Evolutionary conservation across 2,329 filamentous ascomycete species (phyloP).

Genomic region (Tolypocladium sp.): DNA sequence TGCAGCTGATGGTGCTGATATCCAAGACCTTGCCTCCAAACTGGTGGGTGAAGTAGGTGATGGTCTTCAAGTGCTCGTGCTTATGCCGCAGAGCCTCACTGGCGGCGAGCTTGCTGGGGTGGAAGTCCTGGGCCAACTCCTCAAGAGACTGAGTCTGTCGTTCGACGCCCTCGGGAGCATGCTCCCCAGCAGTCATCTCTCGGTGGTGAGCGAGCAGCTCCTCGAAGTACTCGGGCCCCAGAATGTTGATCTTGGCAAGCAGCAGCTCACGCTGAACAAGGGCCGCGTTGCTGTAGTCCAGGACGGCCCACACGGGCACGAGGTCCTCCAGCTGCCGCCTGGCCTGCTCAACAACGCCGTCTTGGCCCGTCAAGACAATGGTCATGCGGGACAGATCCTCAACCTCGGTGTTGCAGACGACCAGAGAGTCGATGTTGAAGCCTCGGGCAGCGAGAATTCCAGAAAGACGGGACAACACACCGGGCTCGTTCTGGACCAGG

Average conservation of each 20-base stretch:
- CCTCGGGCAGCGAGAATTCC: conserved; percentile 92
- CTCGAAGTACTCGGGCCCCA: conserved; percentile 97
- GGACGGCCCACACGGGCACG: conserved; percentile 94
- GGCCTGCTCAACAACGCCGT: conserved; percentile 95
- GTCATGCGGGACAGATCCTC: conserved; percentile 97
- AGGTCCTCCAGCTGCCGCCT: conserved; percentile 91
- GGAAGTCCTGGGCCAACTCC: conserved; percentile 59
- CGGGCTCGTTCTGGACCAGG: conserved; percentile 96
- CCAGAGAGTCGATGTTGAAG: conserved; percentile 98
- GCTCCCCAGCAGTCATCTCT: conserved; percentile 57
- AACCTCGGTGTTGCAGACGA: conserved; percentile 96
- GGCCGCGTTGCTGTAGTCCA: conserved; percentile 89
- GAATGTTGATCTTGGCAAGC: conserved; percentile 90
- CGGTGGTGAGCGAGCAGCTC: conserved; percentile 92
- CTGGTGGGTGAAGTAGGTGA: conserved; percentile 94
- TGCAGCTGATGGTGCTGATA: conserved; percentile 97
- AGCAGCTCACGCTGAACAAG: conserved; percentile 93
- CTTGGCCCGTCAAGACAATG: conserved; percentile 91
- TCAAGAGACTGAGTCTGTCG: conserved; percentile 32
- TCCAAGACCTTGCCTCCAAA: conserved; percentile 97
- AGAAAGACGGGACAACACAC: conserved; percentile 91
- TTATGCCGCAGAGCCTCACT: conserved; percentile 92
- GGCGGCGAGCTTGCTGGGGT: conserved; percentile 76
- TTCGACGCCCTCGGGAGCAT: conserved; percentile 23
- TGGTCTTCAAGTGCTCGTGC: conserved; percentile 92